Evolutionary conservation across 2,329 filamentous ascomycete genomes (phyloP), one percentile per base, ranked within the genome.

Genomic region (Ceratocystis cacaofunesta): DNA sequence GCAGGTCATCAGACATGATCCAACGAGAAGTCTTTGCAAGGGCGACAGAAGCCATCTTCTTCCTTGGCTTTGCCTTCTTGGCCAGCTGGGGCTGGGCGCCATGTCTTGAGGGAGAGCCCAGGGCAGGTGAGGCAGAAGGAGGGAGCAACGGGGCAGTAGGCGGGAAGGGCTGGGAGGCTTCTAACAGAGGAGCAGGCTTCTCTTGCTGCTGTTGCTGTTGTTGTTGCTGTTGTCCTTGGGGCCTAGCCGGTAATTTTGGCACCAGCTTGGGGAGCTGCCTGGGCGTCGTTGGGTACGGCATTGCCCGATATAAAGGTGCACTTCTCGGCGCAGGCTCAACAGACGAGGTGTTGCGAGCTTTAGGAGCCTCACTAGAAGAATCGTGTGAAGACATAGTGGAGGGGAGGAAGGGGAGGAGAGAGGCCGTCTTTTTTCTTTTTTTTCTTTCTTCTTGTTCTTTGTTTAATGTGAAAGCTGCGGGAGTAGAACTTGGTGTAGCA

Each of bases 1-100:
- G 77, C 69, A 85, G 76, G 68, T 82, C 83, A 63, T 82, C 80
- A 0, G 81, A 76, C 36, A 85, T 71, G 15, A 78, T 78, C 80
- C 82, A 82, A 72, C 78, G 76, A 55, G 79, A 71, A 15, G 69
- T 64, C 44, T 69, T 70, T 8, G 69, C 44, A 41, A 58, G 48
- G 25, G 62, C 48, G 43, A 46, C 28, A 52, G 62, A 58, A 15
- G 48, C 32, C 5, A 22, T 57, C 28, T 57, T 63, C 19, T 68
- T 65, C 12, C 61, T 61, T 36, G 61, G 55, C 32, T 66, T 69
- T 22, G 10, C 19, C 48, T 65, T 68, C 52, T 61, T 62, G 61
- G 25, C 8, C 30, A 60, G 60, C 44, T 30, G 32, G 28, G 60
- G 50, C 22, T 48, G 66, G 30, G 36, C 32, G 25, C 43, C n/a